phyloP scores from a whole-genome alignment of 139 green algal genomes.

The Gonium pectorale region DNA sequence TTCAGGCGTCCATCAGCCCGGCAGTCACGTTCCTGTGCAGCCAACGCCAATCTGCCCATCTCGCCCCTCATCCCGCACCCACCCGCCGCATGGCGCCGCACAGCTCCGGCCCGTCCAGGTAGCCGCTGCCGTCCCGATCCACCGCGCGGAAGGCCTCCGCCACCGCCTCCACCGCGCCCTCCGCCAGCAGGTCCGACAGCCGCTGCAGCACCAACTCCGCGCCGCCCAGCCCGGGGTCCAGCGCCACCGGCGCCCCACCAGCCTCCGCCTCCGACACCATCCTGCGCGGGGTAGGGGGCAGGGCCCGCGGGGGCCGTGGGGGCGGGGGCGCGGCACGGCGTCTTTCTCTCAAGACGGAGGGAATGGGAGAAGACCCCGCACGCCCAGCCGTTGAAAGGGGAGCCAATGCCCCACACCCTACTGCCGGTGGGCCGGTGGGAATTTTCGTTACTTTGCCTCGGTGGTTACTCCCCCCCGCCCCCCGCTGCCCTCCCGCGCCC shows the following conservation, averaged over 20 bases:
- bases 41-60: not conserved
- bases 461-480: too few relatives aligned
- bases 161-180: not conserved
- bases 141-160: not conserved
- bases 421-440: too few relatives aligned
- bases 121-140: slow-evolving; percentile 14
- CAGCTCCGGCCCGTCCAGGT: slow-evolving; percentile 28
- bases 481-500: too few relatives aligned
- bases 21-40: too few relatives aligned
- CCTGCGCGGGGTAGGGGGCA: not conserved
- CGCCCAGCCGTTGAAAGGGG: too few relatives aligned
- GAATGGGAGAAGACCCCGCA: too few relatives aligned
- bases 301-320: too few relatives aligned
- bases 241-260: not conserved
- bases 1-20: too few relatives aligned
- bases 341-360: too few relatives aligned
- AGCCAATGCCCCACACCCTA: too few relatives aligned
- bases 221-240: not conserved
- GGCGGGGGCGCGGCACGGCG: too few relatives aligned
- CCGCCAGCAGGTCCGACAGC: not conserved
- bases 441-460: too few relatives aligned
- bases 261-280: not conserved
- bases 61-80: not conserved
- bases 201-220: slow-evolving; percentile 30
- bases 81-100: slow-evolving; percentile 13